Evolutionary conservation across 805 yeast species (phyloP).

Genomic region (Schwanniomyces pseudopolymorphus): DNA sequence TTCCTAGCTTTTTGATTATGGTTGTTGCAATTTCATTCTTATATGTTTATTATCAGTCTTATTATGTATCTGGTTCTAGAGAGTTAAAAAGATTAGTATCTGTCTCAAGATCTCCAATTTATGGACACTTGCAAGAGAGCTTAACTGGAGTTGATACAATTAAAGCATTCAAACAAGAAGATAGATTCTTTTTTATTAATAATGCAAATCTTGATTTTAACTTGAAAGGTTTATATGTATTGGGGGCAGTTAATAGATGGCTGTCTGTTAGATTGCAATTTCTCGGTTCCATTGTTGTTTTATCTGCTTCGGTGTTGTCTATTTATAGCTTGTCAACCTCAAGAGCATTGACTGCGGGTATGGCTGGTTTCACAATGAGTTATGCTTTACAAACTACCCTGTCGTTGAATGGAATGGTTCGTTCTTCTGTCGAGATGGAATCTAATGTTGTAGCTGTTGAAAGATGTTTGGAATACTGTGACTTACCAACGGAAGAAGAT

Average conservation of each 20-base stretch:
- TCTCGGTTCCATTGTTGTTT: constrained; percentile 33
- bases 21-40: constrained; percentile 23
- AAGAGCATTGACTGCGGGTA: constrained; percentile 27
- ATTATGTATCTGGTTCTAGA: constrained; percentile 45
- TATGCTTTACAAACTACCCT: constrained; percentile 32
- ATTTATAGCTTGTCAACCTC: constrained; percentile 22
- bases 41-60: constrained; percentile 29
- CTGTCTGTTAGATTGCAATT: constrained; percentile 36
- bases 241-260: constrained; percentile 32
- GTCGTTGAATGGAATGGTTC: constrained; percentile 20
- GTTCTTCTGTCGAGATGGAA: constrained; percentile 36
- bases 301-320: constrained; percentile 25
- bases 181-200: constrained; percentile 53
- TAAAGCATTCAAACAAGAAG: constrained; percentile 44
- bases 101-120: constrained; percentile 53
- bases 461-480: constrained; percentile 37
- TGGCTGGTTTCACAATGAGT: constrained; percentile 39
- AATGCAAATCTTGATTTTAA: constrained; percentile 44
- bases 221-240: constrained; percentile 19
- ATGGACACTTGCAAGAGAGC: constrained; percentile 37
- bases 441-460: constrained; percentile 34
- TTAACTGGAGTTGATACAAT: constrained; percentile 37
- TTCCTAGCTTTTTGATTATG: constrained; percentile 33
- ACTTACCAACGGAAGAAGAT: constrained; percentile 45
- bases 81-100: constrained; percentile 76